These are phyloP conservation scores for Mediolabrus comicus DNA, from an alignment of 108 stramenopile species.

Conservation along the genomic window DNA sequence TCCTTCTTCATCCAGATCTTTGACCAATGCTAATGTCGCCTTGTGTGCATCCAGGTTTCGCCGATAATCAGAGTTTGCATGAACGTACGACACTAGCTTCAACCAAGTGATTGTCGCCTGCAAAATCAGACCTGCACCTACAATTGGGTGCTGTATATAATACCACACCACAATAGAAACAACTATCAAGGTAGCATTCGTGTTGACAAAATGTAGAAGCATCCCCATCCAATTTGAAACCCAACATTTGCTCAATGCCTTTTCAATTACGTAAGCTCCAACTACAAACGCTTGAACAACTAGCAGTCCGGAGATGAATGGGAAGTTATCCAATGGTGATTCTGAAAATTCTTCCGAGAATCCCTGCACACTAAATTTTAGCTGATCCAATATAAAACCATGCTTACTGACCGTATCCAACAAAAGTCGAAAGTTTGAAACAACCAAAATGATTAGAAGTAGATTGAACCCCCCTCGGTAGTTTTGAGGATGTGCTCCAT, in stretches of 20 bases:
- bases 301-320: slow-evolving; percentile 61
- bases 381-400: slow-evolving; percentile 59
- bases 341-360: slow-evolving; percentile 24
- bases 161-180: slow-evolving; percentile 68
- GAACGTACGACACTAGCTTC: slow-evolving; percentile 78
- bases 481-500: slow-evolving; percentile 60
- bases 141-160: slow-evolving; percentile 56
- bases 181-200: slow-evolving; percentile 52
- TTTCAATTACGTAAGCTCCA: slow-evolving; percentile 62
- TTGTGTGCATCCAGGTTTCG: slow-evolving; percentile 22
- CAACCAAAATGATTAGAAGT: slow-evolving; percentile 70
- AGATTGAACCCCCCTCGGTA: slow-evolving; percentile 84
- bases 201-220: slow-evolving; percentile 63
- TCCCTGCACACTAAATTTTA: slow-evolving; percentile 1
- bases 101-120: slow-evolving; percentile 73
- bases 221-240: slow-evolving; percentile 56
- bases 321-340: slow-evolving; percentile 50
- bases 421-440: slow-evolving; percentile 76
- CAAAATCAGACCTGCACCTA: slow-evolving; percentile 60
- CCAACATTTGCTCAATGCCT: slow-evolving; percentile 34
- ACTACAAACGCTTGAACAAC: slow-evolving; percentile 54
- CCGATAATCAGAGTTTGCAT: slow-evolving; percentile 79
- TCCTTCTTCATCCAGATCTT: slow-evolving; percentile 59
- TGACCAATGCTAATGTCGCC: slow-evolving; percentile 53
- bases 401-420: slow-evolving; percentile 56